Evolutionary conservation across 805 yeast genomes (phyloP).

Genomic region (Millerozyma miso): DNA sequence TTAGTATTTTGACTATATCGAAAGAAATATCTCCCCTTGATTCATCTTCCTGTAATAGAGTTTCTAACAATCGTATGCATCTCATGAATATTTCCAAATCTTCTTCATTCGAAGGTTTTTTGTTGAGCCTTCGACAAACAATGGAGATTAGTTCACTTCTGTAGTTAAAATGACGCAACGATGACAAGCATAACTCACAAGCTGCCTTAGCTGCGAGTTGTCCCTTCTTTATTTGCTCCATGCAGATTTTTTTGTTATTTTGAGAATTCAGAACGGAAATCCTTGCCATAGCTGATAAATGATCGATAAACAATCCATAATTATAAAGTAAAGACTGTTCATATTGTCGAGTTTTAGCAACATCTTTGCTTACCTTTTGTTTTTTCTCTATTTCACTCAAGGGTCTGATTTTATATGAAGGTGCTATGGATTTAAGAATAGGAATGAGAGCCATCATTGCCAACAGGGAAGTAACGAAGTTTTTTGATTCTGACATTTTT

Average conservation of each 20-base stretch:
- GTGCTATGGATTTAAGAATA: constrained; percentile 79
- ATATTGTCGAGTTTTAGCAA: constrained; percentile 68
- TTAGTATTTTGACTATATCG: constrained; percentile 64
- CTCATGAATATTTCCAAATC: constrained; percentile 49
- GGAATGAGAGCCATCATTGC: constrained; percentile 78
- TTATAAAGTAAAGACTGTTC: constrained; percentile 73
- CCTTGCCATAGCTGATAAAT: constrained; percentile 42
- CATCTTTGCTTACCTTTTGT: constrained; percentile 81
- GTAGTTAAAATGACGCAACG: constrained; percentile 76
- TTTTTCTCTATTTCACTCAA: constrained; percentile 74
- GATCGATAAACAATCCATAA: constrained; percentile 63
- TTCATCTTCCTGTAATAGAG: constrained; percentile 69
- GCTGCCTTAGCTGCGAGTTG: constrained; percentile 68
- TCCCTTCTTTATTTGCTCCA: constrained; percentile 43
- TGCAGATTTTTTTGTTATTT: constrained; percentile 27
- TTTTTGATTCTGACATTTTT: constrained; percentile 65
- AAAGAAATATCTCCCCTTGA: constrained; percentile 76
- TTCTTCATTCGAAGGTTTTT: constrained; percentile 49
- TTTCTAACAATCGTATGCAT: constrained; percentile 63
- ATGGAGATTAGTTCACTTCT: constrained; percentile 70
- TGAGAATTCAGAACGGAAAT: constrained; percentile 35
- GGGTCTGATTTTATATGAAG: constrained; percentile 83
- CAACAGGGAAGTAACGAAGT: constrained; percentile 62
- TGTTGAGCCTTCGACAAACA: constrained; percentile 60
- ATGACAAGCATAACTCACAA: constrained; percentile 61